These are phyloP conservation scores for Pichia sp. DNA, from an alignment of 1,139 yeast genomes.

Conservation along the genomic window DNA sequence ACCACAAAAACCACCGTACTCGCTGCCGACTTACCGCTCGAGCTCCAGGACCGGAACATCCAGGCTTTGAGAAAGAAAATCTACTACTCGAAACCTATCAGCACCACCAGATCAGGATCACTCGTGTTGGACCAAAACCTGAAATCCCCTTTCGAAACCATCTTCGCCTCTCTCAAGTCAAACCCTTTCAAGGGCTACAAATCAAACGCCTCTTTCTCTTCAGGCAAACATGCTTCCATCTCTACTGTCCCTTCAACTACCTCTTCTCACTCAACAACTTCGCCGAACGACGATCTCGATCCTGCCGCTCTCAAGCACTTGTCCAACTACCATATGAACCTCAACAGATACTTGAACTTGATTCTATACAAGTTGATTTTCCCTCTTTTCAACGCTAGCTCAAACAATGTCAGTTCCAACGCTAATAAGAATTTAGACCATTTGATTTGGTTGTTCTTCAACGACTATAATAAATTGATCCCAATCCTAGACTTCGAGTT, in stretches of 20 bases:
- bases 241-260: slow-evolving; percentile 3
- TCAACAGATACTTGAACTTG: slow-evolving; percentile 32
- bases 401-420: slow-evolving; percentile 5
- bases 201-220: slow-evolving; percentile 6
- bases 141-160: slow-evolving; percentile 25
- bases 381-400: slow-evolving; percentile 24
- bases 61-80: background rate
- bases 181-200: slow-evolving; percentile 29
- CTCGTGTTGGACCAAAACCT: slow-evolving; percentile 25
- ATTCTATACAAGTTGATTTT: slow-evolving; percentile 31
- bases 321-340: slow-evolving; percentile 32
- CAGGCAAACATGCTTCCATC: background rate
- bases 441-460: slow-evolving; percentile 49
- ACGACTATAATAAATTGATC: slow-evolving; percentile 52
- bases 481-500: slow-evolving; percentile 58
- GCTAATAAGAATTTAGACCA: slow-evolving; percentile 43
- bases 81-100: slow-evolving; percentile 5
- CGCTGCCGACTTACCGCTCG: background rate
- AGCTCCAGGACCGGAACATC: background rate
- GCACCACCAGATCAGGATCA: slow-evolving; percentile 22
- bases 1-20: background rate
- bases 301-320: slow-evolving; percentile 15
- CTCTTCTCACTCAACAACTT: background rate
- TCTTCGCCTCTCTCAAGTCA: slow-evolving; percentile 22
- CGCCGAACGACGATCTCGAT: slow-evolving; percentile 1